Base-by-base conservation (phyloP, 768 basidiomycete species). In the Pisolithus sp. region DNA sequence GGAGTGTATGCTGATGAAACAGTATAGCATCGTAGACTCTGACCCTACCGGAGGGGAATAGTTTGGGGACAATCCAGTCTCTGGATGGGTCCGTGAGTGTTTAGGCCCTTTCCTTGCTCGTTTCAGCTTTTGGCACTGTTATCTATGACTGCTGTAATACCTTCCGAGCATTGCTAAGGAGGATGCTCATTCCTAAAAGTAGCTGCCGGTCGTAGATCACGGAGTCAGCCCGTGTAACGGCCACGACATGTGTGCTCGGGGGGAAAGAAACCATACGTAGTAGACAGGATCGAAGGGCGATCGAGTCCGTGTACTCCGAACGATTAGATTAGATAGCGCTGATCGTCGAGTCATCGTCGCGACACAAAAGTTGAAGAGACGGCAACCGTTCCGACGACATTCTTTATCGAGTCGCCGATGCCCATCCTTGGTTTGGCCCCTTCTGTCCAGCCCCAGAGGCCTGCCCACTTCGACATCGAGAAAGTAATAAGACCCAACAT, bases 1-100 rank as follows among this genome's bases (percentile, higher is more conserved):
- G 3, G 95, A 99, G 68, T 98, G 95, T 60, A 80, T 86, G 18
- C 67, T 99, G 62, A 86, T 93, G 79, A 95, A 95, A 73, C 93
- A 95, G 67, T 97, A 93, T 64, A 88, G 81, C 49, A 62, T 65
- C 37, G 64, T 65, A 23, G 64, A 65, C 30, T 50, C 57, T 15
- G 64, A 65, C 48, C 54, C 64, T 23, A 57, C 57, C 20, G 64
- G 64, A 8, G 58, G 59, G 59, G 57, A 57, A 23, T 57, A 73
- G 76, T 57, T 45, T 6, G 43, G 42, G 15, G 43, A 18, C 21
- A 12, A 43, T n/a, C 17, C 12, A 17, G 28, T 28, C 21, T 28
- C 43, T 44, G 20, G 24, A 44, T n/a, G 12, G 43, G 26, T 44
- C 23, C 9, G 43, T 44, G 26, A 45, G 43, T 45, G 17, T 13